These are phyloP conservation scores for Cladosporium velox DNA, from an alignment of 2,329 filamentous ascomycete species.

Conservation along the genomic window DNA sequence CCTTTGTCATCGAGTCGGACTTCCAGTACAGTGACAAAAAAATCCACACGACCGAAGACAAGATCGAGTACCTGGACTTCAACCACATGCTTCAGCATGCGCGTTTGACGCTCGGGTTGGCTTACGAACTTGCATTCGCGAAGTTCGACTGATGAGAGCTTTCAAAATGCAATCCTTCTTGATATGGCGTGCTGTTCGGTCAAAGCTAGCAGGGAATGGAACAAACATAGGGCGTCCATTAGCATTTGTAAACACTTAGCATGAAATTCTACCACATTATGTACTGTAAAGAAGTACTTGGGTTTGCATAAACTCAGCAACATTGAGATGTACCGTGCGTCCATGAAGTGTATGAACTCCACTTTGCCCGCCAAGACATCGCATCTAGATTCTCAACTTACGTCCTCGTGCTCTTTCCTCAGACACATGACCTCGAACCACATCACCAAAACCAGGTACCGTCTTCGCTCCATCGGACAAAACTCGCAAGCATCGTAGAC, in stretches of 20 bases:
- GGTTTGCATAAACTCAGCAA: too few species aligned
- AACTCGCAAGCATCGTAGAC: background rate
- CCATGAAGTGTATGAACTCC: background rate
- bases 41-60: slow-evolving; percentile 71
- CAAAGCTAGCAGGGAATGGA: background rate
- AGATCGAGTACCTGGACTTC: slow-evolving; percentile 73
- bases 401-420: background rate
- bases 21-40: slow-evolving; percentile 66
- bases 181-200: background rate
- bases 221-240: background rate
- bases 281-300: too few species aligned
- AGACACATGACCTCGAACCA: background rate
- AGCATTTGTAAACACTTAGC: background rate
- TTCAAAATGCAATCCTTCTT: background rate
- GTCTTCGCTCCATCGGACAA: background rate
- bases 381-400: background rate
- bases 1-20: slow-evolving; percentile 74
- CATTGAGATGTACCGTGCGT: too few species aligned
- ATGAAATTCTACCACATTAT: too few species aligned
- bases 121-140: slow-evolving; percentile 80
- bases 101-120: slow-evolving; percentile 77
- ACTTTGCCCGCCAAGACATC: slow-evolving; percentile 1
- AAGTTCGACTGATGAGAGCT: slow-evolving; percentile 55
- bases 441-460: background rate
- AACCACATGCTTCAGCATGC: slow-evolving; percentile 92